Conservation (phyloP, 176 grass and related monocot genomes). For the Lolium multiflorum region DNA sequence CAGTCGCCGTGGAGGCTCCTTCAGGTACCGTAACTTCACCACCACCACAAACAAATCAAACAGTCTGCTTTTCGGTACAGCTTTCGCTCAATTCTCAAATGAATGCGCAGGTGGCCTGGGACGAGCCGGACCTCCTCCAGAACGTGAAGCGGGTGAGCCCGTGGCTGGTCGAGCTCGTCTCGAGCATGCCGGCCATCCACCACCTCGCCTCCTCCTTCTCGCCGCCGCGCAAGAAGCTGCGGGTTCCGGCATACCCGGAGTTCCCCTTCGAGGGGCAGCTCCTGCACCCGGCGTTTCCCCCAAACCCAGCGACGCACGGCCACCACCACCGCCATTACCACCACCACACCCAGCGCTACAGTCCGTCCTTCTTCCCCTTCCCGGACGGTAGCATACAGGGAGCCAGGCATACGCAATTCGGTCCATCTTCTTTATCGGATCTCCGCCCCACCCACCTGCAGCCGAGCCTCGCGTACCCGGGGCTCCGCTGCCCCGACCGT, state of each 20-base stretch:
- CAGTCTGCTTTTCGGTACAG: background rate
- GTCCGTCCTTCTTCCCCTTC: slow-evolving; percentile 54
- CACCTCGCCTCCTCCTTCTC: slow-evolving; percentile 70
- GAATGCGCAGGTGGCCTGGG: slow-evolving; percentile 80
- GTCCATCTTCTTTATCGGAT: slow-evolving; percentile 70
- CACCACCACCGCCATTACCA: slow-evolving; percentile 20
- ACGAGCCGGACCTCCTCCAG: slow-evolving; percentile 88
- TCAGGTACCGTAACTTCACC: slow-evolving; percentile 51
- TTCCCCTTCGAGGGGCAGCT: slow-evolving; percentile 74
- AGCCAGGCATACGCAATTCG: slow-evolving; percentile 92
- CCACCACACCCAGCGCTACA: slow-evolving; percentile 8
- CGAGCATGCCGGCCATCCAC: slow-evolving; percentile 79
- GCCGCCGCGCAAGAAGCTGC: slow-evolving; percentile 67
- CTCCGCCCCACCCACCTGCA: slow-evolving; percentile 65
- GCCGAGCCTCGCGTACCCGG: slow-evolving; percentile 53
- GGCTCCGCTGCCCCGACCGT: slow-evolving; percentile 36
- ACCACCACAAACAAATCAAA: background rate
- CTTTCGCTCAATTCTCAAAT: background rate
- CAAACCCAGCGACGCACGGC: slow-evolving; percentile 41
- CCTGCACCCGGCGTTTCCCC: slow-evolving; percentile 43
- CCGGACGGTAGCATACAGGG: slow-evolving; percentile 83
- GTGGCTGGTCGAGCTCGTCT: slow-evolving; percentile 91
- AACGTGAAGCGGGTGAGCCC: slow-evolving; percentile 95
- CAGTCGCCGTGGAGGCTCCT: slow-evolving; percentile 93
- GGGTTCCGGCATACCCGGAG: slow-evolving; percentile 52